Evolutionary conservation across 75 land plant genomes (phyloP).

Genomic region (Pseudotsuga menziesii): DNA sequence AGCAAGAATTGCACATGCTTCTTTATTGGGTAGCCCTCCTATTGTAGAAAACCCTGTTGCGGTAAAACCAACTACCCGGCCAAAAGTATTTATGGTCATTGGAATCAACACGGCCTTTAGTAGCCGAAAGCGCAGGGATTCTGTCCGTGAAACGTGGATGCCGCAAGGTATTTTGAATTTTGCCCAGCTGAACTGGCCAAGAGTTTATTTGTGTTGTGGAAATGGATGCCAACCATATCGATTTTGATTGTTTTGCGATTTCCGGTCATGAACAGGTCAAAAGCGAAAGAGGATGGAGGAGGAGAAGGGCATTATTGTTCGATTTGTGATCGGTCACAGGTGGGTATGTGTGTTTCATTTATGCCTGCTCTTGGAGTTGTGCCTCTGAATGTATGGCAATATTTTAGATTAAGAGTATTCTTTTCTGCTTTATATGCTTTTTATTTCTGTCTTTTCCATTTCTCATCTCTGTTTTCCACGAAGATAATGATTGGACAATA

Average conservation of each 20-base stretch:
- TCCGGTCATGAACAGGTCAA: constrained; percentile 29
- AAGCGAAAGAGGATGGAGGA: constrained; percentile 41
- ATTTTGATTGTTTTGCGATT: no score
- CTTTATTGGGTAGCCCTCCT: constrained; percentile 19
- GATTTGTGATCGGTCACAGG: constrained; percentile 87
- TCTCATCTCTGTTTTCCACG: no score
- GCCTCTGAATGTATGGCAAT: no score
- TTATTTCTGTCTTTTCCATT: background rate
- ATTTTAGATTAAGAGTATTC: no score
- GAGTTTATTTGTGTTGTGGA: no score
- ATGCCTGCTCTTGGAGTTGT: background rate
- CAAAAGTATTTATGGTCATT: constrained; percentile 32
- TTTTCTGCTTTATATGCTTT: background rate
- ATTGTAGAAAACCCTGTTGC: constrained; percentile 6
- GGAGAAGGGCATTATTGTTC: constrained; percentile 73
- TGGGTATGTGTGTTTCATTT: constrained; percentile 5
- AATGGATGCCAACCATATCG: no score
- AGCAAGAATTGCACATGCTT: constrained; percentile 18
- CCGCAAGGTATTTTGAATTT: constrained; percentile 24
- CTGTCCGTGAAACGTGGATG: constrained; percentile 66
- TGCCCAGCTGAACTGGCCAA: no score
- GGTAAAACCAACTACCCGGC: background rate
- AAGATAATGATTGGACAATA: no score
- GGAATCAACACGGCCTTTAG: constrained; percentile 71
- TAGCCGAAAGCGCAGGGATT: constrained; percentile 61